Evolutionary conservation across 1,284 basidiomycete genomes (phyloP).

Genomic region (Puccinia polysora): DNA sequence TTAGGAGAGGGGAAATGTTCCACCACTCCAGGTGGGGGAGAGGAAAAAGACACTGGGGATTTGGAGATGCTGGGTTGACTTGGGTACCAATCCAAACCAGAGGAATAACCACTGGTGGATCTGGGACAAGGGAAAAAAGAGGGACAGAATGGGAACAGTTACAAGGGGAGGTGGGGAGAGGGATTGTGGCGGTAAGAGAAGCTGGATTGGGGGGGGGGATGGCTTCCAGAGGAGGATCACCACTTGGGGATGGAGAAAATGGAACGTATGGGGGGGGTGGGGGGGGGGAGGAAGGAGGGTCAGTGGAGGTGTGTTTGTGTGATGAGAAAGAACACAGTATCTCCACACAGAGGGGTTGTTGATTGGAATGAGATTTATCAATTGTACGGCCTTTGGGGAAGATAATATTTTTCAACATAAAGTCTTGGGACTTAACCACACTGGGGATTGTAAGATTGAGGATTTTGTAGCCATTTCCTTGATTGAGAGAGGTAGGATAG

Average conservation of each 20-base stretch:
- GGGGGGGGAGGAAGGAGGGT: too few relatives aligned
- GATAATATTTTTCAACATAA: neutral
- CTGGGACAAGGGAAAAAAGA: neutral
- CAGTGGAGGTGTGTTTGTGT: too few relatives aligned
- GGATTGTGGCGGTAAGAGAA: too few relatives aligned
- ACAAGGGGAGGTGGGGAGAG: too few relatives aligned
- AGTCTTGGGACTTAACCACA: neutral
- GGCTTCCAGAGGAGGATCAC: too few relatives aligned
- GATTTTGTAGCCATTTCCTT: constrained; percentile 1
- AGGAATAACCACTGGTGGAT: neutral
- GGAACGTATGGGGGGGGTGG: too few relatives aligned
- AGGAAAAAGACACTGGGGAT: neutral
- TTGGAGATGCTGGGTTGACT: neutral
- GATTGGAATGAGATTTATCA: too few relatives aligned
- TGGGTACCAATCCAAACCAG: neutral
- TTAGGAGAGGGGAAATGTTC: too few relatives aligned
- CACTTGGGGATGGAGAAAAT: too few relatives aligned
- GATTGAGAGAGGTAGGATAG: neutral
- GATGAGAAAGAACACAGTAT: neutral
- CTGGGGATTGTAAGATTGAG: neutral
- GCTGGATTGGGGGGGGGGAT: too few relatives aligned
- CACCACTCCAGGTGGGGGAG: neutral
- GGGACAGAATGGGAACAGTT: too few relatives aligned
- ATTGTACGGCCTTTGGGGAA: neutral
- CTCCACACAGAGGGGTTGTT: neutral